Percentiles rank a stretch among this genome's conserved stretches.
Conservation (phyloP, 371 early-diverging fungal species). For the Polyrhizophydium stewartii region DNA sequence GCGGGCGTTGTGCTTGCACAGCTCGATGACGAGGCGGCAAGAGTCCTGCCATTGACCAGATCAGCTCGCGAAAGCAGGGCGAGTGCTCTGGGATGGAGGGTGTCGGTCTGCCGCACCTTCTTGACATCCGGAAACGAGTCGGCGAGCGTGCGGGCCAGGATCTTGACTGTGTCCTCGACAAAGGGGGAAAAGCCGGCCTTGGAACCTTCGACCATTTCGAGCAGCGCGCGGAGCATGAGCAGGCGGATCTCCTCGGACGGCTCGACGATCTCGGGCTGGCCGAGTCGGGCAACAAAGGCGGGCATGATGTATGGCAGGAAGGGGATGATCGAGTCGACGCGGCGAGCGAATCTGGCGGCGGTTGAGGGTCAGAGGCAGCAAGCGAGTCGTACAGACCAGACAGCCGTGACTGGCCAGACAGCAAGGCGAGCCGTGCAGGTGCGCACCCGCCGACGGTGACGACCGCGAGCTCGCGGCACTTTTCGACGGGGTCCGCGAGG, state of each 20-base stretch:
- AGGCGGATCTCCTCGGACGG: slow-evolving; percentile 48
- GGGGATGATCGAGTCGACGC: slow-evolving; percentile 19
- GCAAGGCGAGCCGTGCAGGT: too few species aligned
- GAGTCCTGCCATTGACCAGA: slow-evolving; percentile 25
- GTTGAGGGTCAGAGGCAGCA: too few species aligned
- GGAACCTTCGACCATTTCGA: slow-evolving; percentile 10
- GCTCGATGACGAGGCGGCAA: slow-evolving; percentile 23
- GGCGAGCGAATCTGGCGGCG: slow-evolving; percentile 18
- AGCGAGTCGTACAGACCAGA: background rate
- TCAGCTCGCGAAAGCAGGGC: too few species aligned
- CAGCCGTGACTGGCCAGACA: too few species aligned
- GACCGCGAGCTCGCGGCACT: slow-evolving; percentile 35
- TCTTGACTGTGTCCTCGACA: slow-evolving; percentile 33
- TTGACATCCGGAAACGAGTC: slow-evolving; percentile 49
- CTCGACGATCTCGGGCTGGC: slow-evolving; percentile 33
- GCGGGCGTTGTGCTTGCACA: slow-evolving; percentile 13
- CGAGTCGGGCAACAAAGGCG: slow-evolving; percentile 24
- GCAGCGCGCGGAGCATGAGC: slow-evolving; percentile 20
- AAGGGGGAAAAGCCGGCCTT: slow-evolving; percentile 28
- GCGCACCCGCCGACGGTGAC: slow-evolving; percentile 23
- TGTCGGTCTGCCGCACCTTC: slow-evolving; percentile 33
- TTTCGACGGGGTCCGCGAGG: slow-evolving; percentile 39
- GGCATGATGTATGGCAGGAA: slow-evolving; percentile 33
- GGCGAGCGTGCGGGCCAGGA: slow-evolving; percentile 21
- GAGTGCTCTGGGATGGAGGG: background rate